Evolutionary conservation across 116 monocot species (phyloP).

Genomic region (Papilionanthe hybrid): DNA sequence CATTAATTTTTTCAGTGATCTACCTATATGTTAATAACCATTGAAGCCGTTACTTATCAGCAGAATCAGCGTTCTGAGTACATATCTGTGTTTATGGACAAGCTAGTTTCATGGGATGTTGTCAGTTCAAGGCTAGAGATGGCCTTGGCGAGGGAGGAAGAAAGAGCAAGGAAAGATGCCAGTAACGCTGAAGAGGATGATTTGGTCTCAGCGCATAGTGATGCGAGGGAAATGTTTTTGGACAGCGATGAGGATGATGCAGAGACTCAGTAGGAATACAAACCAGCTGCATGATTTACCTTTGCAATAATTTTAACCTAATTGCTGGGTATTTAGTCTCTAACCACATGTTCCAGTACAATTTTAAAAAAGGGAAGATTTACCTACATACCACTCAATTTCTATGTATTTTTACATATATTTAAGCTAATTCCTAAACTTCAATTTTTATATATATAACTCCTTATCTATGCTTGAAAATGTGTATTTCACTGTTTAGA

Average conservation of each 20-base stretch:
- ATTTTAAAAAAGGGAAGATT: too few relatives aligned
- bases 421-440: too few relatives aligned
- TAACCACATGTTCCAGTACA: too few relatives aligned
- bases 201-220: conserved; percentile 4
- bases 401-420: too few relatives aligned
- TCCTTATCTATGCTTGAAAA: too few relatives aligned
- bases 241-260: conserved; percentile 43
- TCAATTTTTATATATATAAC: too few relatives aligned
- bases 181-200: conserved; percentile 19
- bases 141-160: conserved; percentile 36
- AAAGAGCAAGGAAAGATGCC: conserved; percentile 39
- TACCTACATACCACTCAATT: too few relatives aligned
- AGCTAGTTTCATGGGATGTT: conserved; percentile 85
- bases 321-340: too few relatives aligned
- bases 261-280: too few relatives aligned
- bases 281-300: too few relatives aligned
- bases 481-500: too few relatives aligned
- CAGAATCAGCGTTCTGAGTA: conserved; percentile 72
- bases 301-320: too few relatives aligned
- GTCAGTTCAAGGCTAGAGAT: conserved; percentile 57
- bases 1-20: neutral
- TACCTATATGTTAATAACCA: neutral
- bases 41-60: neutral
- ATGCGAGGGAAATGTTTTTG: conserved; percentile 43
- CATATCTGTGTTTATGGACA: conserved; percentile 58